These are phyloP conservation scores for Thraustochytrium sp. DNA, from an alignment of 352 stramenopile species.

Conservation along the genomic window DNA sequence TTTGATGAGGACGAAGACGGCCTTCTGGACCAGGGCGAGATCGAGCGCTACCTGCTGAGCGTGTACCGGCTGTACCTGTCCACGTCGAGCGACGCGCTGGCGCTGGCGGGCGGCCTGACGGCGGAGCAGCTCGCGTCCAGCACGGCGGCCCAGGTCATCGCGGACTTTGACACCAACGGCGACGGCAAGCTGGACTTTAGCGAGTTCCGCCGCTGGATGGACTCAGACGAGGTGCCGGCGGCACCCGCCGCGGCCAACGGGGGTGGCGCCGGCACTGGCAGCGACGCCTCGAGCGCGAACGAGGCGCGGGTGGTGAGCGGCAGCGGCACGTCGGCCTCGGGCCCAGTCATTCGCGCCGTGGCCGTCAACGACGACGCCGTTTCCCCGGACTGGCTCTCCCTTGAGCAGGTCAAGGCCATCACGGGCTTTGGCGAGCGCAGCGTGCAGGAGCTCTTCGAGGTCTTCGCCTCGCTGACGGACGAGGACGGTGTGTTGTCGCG, in stretches of 20 bases:
- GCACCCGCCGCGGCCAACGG: background rate
- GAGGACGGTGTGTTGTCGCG: slow-evolving; percentile 7
- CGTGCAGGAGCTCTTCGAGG: slow-evolving; percentile 11
- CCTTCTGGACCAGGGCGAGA: slow-evolving; percentile 36
- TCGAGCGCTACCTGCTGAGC: slow-evolving; percentile 63
- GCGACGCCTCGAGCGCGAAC: no score
- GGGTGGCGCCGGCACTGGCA: background rate
- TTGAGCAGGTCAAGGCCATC: background rate
- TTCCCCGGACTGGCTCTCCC: slow-evolving; percentile 22
- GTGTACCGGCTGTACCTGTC: slow-evolving; percentile 11
- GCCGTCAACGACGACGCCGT: background rate
- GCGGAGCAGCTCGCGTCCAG: slow-evolving; percentile 17
- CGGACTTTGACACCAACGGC: slow-evolving; percentile 4
- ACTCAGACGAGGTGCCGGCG: slow-evolving; percentile 5
- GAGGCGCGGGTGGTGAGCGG: no score
- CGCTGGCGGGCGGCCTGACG: background rate
- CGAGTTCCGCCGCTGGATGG: slow-evolving; percentile 37
- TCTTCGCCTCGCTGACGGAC: background rate
- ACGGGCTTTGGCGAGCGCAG: slow-evolving; percentile 6
- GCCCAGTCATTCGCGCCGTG: background rate
- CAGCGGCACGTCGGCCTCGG: no score
- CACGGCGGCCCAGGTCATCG: slow-evolving; percentile 25
- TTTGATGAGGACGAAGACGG: slow-evolving; percentile 53
- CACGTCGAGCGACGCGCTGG: background rate
- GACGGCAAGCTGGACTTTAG: slow-evolving; percentile 33